Base-by-base conservation (phyloP, 306 rosid species). In the Gastrolobium bilobum region DNA sequence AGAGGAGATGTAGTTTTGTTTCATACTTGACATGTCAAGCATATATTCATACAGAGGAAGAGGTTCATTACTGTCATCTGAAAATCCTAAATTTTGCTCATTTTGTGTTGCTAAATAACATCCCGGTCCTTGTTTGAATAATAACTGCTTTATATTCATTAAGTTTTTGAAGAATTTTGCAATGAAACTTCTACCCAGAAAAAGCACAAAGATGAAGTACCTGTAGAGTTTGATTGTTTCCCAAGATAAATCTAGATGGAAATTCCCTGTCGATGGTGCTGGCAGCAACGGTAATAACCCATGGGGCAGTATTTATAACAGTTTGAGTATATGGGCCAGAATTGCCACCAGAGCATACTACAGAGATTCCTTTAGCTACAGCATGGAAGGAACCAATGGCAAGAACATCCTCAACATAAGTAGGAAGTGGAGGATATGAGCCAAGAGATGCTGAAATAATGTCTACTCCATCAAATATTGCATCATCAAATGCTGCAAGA, bases 401-500 rank as follows among this genome's bases (percentile, higher is more conserved):
- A 43, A 90, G 33, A 43, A 78, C 82, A 79, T 90, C 94, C 9
- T 88, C 83, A 38, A 88, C 79, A 68, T 88, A 88, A 59, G 83
- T 76, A 42, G 85, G 66, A 39, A 84, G 89, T 42, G 92, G 94
- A 64, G 90, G 88, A 13, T 48, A 7, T 8, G 92, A 81, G 10
- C 95, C 92, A 6, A 90, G 84, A 73, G 91, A 90, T 6, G 46
- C 82, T 4, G 91, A 90, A 54, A 90, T 74, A 70, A 90, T 62
- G 59, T 88, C 84, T 2, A 90, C 92, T 1, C 90, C 89, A 64
- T 90, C 94, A 66, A 31, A 64, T 42, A 86, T 82, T 50, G 94
- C 94, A 60, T 88, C 92, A 42, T 86, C 94, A 73, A 90, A 88
- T 29, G 94, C 94, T 5, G 92, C 92, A 58, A 90, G 92, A 14